phyloP scores from a whole-genome alignment of 257 asterid species.

The Schizonepeta tenuifolia region DNA sequence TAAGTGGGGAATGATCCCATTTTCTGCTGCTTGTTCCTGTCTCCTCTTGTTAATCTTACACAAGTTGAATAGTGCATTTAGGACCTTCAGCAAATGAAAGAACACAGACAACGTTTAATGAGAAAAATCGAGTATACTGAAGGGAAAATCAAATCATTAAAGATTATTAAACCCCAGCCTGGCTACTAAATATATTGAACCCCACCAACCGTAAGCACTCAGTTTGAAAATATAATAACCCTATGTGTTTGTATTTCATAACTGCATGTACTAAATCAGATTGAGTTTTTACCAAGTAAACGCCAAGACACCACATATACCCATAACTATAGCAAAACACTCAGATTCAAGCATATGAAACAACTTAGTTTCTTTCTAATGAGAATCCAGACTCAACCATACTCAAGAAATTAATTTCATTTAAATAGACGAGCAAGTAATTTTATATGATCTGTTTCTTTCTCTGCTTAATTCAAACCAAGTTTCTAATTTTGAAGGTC shows the following conservation, averaged over 20 bases:
- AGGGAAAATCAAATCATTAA: background rate
- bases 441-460: conserved; percentile 1
- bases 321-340: conserved; percentile 20
- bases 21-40: conserved; percentile 99
- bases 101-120: conserved; percentile 36
- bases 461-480: background rate
- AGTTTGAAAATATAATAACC: conserved; percentile 3
- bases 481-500: background rate
- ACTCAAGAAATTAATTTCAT: too few relatives aligned
- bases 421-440: too few relatives aligned
- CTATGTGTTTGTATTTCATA: background rate
- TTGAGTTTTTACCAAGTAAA: background rate
- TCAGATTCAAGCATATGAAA: conserved; percentile 6
- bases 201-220: background rate
- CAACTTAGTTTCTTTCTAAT: too few relatives aligned
- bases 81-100: conserved; percentile 68
- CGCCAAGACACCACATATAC: background rate
- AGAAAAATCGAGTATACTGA: background rate
- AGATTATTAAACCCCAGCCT: background rate
- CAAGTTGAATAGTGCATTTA: conserved; percentile 91
- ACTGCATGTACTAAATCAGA: background rate
- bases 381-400: too few relatives aligned
- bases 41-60: conserved; percentile 99
- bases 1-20: conserved; percentile 97
- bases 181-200: background rate